Base-by-base conservation (phyloP, 441 rosid genomes). In the Isatis lusitanica region DNA sequence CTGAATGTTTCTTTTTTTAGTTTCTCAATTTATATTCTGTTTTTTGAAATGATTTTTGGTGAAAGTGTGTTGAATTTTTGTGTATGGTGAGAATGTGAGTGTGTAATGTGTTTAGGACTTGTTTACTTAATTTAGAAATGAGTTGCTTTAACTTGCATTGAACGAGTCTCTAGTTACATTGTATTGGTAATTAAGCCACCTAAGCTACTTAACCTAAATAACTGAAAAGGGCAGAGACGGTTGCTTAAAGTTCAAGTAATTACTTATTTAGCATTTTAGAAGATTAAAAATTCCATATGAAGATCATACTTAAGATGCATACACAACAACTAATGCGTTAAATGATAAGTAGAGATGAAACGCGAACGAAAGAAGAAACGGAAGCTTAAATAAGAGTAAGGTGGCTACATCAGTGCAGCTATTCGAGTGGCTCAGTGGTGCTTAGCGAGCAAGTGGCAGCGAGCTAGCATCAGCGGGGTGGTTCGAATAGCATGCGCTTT, bases 141-240 rank as follows among this genome's bases (percentile, higher is more conserved):
- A 62, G 55, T 59, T 71, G 56, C 8, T 67, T 58, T 71, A 16
- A 59, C 42, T 71, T 71, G 73, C 68, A 65, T 71, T 77, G 80
- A 77, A 66, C 80, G 80, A 71, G 80, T 77, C 80, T 65, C 59
- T 59, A 15, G 80, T 71, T 35, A 66, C 51, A 68, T 43, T 68
- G 44, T 62, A 47, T 63, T 33, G 38, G 70, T 46, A 42, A 66
- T 74, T 66, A 67, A 74, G 51, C 46, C 62, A 60, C 61, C 17
- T 58, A 50, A 73, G 35, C 55, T 43, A 15, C 61, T 62, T 28
- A n/a, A 10, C 53, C 63, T 28, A 39, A 50, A 50, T 26, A 48
- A 48, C 40, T 70, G 35, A 44, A 44, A 58, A 43, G 18, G 24
- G 57, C 43, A 48, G 6, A 65, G n/a, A 12, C 36, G 12, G 53